These are phyloP conservation scores for Cichorium intybus DNA, from an alignment of 140 eudicot genomes.

Conservation along the genomic window DNA sequence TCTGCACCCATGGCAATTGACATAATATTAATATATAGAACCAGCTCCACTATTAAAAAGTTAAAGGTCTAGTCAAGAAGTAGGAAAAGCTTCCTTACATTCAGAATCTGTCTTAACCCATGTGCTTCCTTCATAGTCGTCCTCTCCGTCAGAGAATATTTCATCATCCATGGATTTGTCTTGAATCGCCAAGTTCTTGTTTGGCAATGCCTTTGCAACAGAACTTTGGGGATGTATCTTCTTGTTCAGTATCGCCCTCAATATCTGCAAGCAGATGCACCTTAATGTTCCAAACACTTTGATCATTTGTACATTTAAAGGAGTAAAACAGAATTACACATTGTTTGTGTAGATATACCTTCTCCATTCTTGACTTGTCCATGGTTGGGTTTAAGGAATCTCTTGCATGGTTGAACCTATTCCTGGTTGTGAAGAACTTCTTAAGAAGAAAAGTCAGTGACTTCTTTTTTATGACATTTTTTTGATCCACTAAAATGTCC, in stretches of 20 bases:
- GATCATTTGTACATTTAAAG: not conserved
- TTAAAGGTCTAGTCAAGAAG: not conserved
- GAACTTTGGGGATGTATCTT: conserved; percentile 77
- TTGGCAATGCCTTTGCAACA: conserved; percentile 28
- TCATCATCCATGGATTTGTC: conserved; percentile 33
- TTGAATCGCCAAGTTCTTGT: conserved; percentile 45
- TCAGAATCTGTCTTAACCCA: conserved; percentile 95
- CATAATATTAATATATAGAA: not conserved
- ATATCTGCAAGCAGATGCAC: conserved; percentile 40
- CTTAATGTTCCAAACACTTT: not conserved
- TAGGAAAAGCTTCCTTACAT: conserved; percentile 43
- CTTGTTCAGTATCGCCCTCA: conserved; percentile 76
- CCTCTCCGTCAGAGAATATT: conserved; percentile 29
- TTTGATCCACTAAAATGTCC: conserved; percentile 29
- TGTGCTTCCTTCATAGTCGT: conserved; percentile 33
- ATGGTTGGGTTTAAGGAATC: conserved; percentile 48
- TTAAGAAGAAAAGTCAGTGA: conserved; percentile 66
- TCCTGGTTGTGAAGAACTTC: conserved; percentile 46
- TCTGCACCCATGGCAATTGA: conserved; percentile 65
- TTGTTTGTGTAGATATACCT: conserved; percentile 28
- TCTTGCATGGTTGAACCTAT: conserved; percentile 32
- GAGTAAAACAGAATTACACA: not conserved
- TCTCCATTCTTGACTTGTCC: conserved; percentile 56
- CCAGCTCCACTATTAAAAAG: not conserved
- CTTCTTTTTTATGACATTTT: conserved; percentile 44